These are phyloP conservation scores for Craterostigma plantagineum DNA, from an alignment of 257 asterid genomes.

Conservation along the genomic window DNA sequence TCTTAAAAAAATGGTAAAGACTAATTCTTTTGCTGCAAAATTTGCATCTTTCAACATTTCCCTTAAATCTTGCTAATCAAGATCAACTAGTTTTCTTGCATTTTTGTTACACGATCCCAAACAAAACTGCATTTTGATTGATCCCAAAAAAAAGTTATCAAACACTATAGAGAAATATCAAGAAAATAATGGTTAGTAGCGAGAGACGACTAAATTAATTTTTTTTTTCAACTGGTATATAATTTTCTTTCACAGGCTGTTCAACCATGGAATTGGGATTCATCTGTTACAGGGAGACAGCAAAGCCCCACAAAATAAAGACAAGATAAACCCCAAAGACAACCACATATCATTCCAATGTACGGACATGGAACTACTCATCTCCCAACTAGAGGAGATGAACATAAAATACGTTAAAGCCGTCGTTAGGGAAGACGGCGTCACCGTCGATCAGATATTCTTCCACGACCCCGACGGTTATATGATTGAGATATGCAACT, in stretches of 20 bases:
- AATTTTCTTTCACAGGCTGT: conserved; percentile 32
- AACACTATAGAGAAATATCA: too few species aligned
- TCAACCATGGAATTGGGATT: conserved; percentile 80
- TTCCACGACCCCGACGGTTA: conserved; percentile 87
- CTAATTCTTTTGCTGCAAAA: not conserved
- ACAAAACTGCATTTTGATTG: too few species aligned
- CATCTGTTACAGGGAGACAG: conserved; percentile 44
- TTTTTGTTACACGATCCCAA: too few species aligned
- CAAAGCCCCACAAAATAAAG: conserved; percentile 11
- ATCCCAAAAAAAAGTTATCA: too few species aligned
- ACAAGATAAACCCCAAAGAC: conserved; percentile 60
- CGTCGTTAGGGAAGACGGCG: conserved; percentile 61
- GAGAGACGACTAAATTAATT: too few species aligned
- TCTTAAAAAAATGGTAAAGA: too few species aligned
- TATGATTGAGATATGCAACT: conserved; percentile 82
- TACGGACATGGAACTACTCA: conserved; percentile 34
- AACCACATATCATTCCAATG: conserved; percentile 74
- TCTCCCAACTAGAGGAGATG: conserved; percentile 33
- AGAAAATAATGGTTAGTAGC: too few species aligned
- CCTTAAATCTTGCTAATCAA: too few species aligned
- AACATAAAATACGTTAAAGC: conserved; percentile 44
- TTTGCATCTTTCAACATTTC: too few species aligned
- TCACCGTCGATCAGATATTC: conserved; percentile 63
- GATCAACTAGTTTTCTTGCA: too few species aligned
- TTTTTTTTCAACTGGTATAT: too few species aligned